Percentiles rank a stretch among this genome's conserved stretches.
These are phyloP conservation scores for Digitaria exilis DNA, from an alignment of 202 grass and related monocot species.

Conservation along the genomic window DNA sequence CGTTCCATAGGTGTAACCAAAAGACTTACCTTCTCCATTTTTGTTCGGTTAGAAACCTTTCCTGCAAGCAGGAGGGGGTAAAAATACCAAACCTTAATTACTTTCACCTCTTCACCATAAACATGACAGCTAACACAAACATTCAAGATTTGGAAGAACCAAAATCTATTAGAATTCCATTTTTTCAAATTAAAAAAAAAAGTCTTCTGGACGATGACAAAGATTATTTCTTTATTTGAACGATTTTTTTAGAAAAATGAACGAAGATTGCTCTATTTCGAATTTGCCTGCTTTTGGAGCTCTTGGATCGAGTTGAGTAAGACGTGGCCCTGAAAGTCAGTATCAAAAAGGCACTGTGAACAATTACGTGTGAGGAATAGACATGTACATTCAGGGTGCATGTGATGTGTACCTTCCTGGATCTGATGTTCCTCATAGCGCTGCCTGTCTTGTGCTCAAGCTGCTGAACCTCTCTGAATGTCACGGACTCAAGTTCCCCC, in stretches of 20 bases:
- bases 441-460: no score
- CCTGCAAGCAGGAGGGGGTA: constrained; percentile 19
- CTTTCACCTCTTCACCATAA: not conserved
- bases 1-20: not conserved
- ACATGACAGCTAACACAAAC: not conserved
- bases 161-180: not conserved
- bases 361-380: not conserved
- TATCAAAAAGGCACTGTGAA: not conserved
- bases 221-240: no score
- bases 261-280: not conserved
- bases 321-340: constrained; percentile 20
- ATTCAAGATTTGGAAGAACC: not conserved
- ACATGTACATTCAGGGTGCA: not conserved
- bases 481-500: no score
- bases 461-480: no score
- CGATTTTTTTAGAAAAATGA: no score
- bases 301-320: constrained; percentile 23
- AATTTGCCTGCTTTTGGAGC: constrained; percentile 35
- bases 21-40: constrained; percentile 36
- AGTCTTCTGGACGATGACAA: not conserved
- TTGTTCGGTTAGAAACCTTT: constrained; percentile 31
- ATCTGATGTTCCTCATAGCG: no score
- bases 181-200: not conserved
- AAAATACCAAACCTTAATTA: not conserved
- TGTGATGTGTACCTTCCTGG: constrained; percentile 45